phyloP scores from a whole-genome alignment of 225 moss, liverwort and hornwort genomes.

The Asterella californica region DNA sequence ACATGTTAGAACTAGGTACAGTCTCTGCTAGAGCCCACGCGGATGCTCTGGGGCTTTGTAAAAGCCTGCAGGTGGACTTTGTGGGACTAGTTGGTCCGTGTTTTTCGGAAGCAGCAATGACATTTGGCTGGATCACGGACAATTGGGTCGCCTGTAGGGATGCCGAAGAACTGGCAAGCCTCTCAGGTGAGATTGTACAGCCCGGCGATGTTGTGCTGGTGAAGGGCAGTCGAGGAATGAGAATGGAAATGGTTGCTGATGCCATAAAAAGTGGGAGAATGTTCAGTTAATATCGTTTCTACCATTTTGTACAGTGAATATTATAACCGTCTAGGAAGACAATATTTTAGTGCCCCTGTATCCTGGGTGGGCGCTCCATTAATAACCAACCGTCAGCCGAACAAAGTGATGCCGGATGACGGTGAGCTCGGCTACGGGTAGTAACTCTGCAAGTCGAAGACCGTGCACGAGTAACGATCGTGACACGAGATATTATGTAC shows the following conservation, averaged over 20 bases:
- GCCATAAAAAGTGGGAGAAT: slow-evolving; percentile 35
- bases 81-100: slow-evolving; percentile 66
- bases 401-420: too few species aligned
- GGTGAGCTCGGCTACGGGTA: too few species aligned
- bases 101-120: slow-evolving; percentile 56
- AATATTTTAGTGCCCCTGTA: too few species aligned
- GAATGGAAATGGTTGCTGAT: slow-evolving; percentile 75
- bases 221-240: slow-evolving; percentile 87
- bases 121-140: slow-evolving; percentile 25
- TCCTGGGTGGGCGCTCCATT: too few species aligned
- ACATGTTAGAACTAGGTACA: slow-evolving; percentile 87
- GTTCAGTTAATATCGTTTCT: too few species aligned
- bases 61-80: slow-evolving; percentile 49
- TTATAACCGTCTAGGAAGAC: too few species aligned
- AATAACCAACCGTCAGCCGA: too few species aligned
- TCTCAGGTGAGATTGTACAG: slow-evolving; percentile 37
- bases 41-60: slow-evolving; percentile 58
- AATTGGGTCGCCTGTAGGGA: slow-evolving; percentile 33
- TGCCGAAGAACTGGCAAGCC: slow-evolving; percentile 46
- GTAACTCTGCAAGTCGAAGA: too few species aligned
- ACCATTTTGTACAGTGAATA: too few species aligned
- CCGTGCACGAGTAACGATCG: too few species aligned
- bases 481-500: too few species aligned
- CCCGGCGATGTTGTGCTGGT: slow-evolving; percentile 83
- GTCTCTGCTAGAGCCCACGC: slow-evolving; percentile 54